These are phyloP conservation scores for Pyrenopolyporus hunteri DNA, from an alignment of 495 filamentous ascomycete genomes.

Conservation along the genomic window DNA sequence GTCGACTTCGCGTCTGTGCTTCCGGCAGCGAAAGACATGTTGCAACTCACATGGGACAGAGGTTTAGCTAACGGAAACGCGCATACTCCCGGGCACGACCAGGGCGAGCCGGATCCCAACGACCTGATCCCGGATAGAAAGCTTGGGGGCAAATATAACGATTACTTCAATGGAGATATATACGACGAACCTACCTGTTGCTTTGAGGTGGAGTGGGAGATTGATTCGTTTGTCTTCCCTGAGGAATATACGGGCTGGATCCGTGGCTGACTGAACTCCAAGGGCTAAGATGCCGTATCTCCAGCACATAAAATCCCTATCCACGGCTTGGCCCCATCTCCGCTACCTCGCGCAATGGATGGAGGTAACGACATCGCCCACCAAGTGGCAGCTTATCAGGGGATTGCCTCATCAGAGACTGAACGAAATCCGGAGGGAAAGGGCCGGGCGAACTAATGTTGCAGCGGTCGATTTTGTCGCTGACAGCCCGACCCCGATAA, in stretches of 20 bases:
- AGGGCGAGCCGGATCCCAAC: background rate
- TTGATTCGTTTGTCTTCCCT: slow-evolving; percentile 20
- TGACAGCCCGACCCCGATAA: background rate
- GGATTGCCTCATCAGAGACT: background rate
- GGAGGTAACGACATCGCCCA: slow-evolving; percentile 32
- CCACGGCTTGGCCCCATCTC: slow-evolving; percentile 27
- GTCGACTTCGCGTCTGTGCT: background rate
- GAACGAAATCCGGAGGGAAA: slow-evolving; percentile 1
- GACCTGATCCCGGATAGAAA: slow-evolving; percentile 22
- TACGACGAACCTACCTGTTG: background rate
- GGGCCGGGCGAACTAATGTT: slow-evolving; percentile 24
- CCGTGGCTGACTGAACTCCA: slow-evolving; percentile 6
- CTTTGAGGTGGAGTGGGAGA: slow-evolving; percentile 17
- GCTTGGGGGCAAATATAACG: slow-evolving; percentile 6
- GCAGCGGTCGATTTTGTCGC: slow-evolving; percentile 21
- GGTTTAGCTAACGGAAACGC: background rate
- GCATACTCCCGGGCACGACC: background rate
- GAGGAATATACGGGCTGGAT: background rate
- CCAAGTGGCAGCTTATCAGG: slow-evolving; percentile 33
- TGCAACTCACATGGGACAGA: background rate
- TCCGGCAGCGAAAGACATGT: slow-evolving; percentile 4
- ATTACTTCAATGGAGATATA: slow-evolving; percentile 32
- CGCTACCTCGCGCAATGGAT: slow-evolving; percentile 32
- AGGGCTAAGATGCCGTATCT: slow-evolving; percentile 27
- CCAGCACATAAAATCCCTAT: slow-evolving; percentile 12